These are phyloP conservation scores for Cucumis sativus DNA, from an alignment of 306 rosid genomes.

Conservation along the genomic window Cucumber_9930_V3 NC_026657.2:15438001-15438500, in stretches of 20 bases:
- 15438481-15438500: neutral
- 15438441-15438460: neutral
- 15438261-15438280: constrained; percentile 22
- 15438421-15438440: neutral
- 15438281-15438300: constrained; percentile 25
- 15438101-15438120: constrained; percentile 53
- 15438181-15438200: constrained; percentile 32
- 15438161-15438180: constrained; percentile 26
- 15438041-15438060: neutral
- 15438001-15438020: neutral
- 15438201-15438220: constrained; percentile 16
- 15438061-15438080: neutral
- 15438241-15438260: constrained; percentile 18
- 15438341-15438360: constrained; percentile 70
- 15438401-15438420: constrained; percentile 38
- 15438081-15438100: constrained; percentile 48
- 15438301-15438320: constrained; percentile 18
- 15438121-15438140: constrained; percentile 79
- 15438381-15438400: constrained; percentile 65
- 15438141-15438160: constrained; percentile 88
- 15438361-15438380: constrained; percentile 77
- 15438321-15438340: constrained; percentile 30
- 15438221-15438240: constrained; percentile 12
- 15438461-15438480: neutral
- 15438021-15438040: neutral